phyloP scores from a whole-genome alignment of 2,329 filamentous ascomycete genomes.

The Beauveria bassiana region DNA sequence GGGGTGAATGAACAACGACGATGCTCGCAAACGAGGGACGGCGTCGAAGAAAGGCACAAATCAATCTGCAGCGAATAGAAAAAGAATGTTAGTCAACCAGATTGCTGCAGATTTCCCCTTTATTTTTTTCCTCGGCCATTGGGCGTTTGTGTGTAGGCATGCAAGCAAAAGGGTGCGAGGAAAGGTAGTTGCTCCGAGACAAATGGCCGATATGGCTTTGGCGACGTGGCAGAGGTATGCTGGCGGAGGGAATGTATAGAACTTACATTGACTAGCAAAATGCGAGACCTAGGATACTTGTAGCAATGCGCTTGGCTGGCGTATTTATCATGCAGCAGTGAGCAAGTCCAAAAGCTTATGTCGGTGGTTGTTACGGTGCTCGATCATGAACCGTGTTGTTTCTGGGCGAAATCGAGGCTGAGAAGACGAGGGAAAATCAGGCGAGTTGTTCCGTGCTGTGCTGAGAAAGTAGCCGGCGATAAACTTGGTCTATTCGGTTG shows the following conservation, averaged over 20 bases:
- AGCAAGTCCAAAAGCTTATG: not conserved
- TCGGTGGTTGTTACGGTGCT: not conserved
- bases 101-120: not conserved
- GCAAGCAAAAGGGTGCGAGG: not conserved
- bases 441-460: not conserved
- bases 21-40: not conserved
- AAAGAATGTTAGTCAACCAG: not conserved
- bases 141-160: not conserved
- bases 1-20: not conserved
- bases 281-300: not conserved
- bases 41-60: not conserved
- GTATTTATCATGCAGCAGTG: not conserved
- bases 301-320: not conserved
- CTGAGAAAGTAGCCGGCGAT: not conserved
- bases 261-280: constrained; percentile 10
- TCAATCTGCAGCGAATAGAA: not conserved
- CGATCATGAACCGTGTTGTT: not conserved
- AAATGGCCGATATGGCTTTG: constrained; percentile 2
- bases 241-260: constrained; percentile 1
- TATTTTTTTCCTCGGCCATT: not conserved
- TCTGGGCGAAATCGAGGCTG: not conserved
- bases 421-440: not conserved
- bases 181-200: constrained; percentile 5
- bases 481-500: not conserved
- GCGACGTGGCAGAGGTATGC: constrained; percentile 5